Evolutionary conservation across 225 moss, liverwort and hornwort genomes (phyloP).

Genomic region (Polytrichum commune): DNA sequence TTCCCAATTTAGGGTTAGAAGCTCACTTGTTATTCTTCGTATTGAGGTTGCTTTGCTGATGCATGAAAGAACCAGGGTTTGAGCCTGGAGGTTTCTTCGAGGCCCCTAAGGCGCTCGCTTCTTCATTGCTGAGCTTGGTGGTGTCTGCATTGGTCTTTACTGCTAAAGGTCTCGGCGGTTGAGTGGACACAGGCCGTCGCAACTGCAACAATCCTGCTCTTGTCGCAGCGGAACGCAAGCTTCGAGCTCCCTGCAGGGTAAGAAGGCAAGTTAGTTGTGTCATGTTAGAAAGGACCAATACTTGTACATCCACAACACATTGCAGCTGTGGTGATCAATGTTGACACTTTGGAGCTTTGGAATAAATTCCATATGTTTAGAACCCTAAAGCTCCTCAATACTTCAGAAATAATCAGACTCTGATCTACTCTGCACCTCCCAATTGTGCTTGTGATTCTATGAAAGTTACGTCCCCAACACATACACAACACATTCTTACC

Average conservation of each 20-base stretch:
- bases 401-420: no score
- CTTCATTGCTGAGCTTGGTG: constrained; percentile 41
- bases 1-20: background rate
- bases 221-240: constrained; percentile 25
- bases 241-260: constrained; percentile 27
- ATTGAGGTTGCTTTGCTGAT: constrained; percentile 35
- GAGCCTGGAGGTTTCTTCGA: constrained; percentile 41
- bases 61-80: constrained; percentile 39
- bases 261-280: no score
- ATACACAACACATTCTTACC: no score
- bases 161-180: constrained; percentile 22
- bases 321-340: no score
- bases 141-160: constrained; percentile 56
- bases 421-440: no score
- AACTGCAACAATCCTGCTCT: constrained; percentile 23
- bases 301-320: no score
- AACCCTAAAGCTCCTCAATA: no score
- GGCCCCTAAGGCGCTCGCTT: constrained; percentile 40
- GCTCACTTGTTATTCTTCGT: constrained; percentile 31
- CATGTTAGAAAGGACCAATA: no score
- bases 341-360: no score
- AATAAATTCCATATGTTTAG: no score
- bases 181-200: constrained; percentile 29
- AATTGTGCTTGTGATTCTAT: no score
- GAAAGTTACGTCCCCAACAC: no score